Percentiles rank a stretch among this genome's conserved stretches.
Evolutionary conservation across 1,284 basidiomycete species (phyloP).

Genomic region (Kalmanozyma brasiliensis): DNA sequence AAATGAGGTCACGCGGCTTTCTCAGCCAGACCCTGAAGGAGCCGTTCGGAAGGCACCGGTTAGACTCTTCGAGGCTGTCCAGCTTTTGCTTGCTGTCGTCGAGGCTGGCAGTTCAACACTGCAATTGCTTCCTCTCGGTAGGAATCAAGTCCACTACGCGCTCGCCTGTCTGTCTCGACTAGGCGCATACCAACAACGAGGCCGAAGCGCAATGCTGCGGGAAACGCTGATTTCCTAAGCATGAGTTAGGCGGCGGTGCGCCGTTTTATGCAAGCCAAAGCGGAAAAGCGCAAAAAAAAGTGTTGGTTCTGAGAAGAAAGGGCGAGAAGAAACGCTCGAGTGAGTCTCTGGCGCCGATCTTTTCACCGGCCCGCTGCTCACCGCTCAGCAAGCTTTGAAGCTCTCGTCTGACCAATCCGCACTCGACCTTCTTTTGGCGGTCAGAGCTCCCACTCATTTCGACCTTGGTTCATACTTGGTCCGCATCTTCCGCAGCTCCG

Average conservation of each 20-base stretch:
- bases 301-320: slow-evolving; percentile 3
- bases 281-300: slow-evolving; percentile 7
- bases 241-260: slow-evolving; percentile 5
- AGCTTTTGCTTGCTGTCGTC: neutral
- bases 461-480: no score
- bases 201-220: no score
- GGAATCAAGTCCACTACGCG: no score
- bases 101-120: no score
- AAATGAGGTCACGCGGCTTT: slow-evolving; percentile 8
- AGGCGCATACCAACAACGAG: no score
- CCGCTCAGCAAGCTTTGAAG: neutral
- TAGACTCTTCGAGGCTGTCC: slow-evolving; percentile 1
- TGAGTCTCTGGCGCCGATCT: no score
- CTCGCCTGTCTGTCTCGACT: no score
- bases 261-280: slow-evolving; percentile 1
- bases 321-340: neutral
- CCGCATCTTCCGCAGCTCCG: neutral
- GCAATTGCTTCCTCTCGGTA: no score
- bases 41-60: slow-evolving; percentile 24
- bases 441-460: no score
- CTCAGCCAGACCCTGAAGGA: slow-evolving; percentile 11
- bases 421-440: neutral
- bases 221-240: slow-evolving; percentile 12
- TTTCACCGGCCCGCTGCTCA: no score
- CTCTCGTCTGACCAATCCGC: slow-evolving; percentile 17